A percentile compares a stretch with the other conserved stretches of the same genome.
phyloP scores from a whole-genome alignment of 805 yeast species.

The Pichia pseudocactophila region DNA sequence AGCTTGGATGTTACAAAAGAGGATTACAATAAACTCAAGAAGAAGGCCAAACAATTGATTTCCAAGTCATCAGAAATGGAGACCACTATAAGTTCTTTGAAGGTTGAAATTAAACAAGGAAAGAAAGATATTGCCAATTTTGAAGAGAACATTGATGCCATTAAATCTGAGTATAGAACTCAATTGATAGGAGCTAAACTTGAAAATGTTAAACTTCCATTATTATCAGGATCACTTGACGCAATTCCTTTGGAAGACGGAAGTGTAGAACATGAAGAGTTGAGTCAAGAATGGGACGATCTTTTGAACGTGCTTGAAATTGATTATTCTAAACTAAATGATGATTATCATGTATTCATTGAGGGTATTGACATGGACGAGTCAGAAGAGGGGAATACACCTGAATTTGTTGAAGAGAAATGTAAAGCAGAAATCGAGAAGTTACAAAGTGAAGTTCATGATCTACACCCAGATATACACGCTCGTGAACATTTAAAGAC shows the following conservation, averaged over 20 bases:
- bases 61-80: conserved; percentile 23
- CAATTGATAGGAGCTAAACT: conserved; percentile 66
- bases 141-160: conserved; percentile 47
- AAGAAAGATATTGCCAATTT: conserved; percentile 30
- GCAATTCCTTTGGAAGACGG: conserved; percentile 49
- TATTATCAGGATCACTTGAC: conserved; percentile 51
- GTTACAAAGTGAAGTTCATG: conserved; percentile 30
- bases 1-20: conserved; percentile 32
- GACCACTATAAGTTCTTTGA: conserved; percentile 20
- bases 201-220: conserved; percentile 57
- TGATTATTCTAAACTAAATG: conserved; percentile 42
- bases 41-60: conserved; percentile 12
- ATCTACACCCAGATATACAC: conserved; percentile 70
- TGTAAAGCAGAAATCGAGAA: conserved; percentile 29
- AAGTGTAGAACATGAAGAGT: conserved; percentile 20
- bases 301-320: conserved; percentile 39
- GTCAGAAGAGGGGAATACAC: conserved; percentile 30
- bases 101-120: conserved; percentile 24
- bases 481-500: conserved; percentile 71
- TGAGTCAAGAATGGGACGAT: conserved; percentile 25
- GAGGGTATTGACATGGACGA: conserved; percentile 35
- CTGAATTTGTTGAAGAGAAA: conserved; percentile 16
- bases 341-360: conserved; percentile 28
- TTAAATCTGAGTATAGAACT: conserved; percentile 47
- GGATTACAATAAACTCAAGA: conserved; percentile 22